Base-by-base conservation (phyloP, 257 asterid genomes). In the Solanum megistacrolobum region DNA sequence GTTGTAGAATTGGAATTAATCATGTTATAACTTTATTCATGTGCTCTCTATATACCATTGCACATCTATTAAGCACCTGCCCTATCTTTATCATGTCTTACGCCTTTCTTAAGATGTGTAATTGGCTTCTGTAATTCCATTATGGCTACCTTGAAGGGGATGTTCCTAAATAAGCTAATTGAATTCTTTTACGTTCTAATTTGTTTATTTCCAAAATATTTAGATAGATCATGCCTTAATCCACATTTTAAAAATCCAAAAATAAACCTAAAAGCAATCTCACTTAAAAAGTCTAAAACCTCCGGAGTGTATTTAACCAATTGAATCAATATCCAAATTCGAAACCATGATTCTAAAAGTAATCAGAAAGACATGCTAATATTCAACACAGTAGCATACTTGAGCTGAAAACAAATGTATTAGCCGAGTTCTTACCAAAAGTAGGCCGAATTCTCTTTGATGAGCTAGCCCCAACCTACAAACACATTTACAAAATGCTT, bases 381-480 rank as follows among this genome's bases (percentile, higher is more conserved):
- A 0, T 29, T 48, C 21, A 12, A 55, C 27, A 52, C 20, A 48
- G 3, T 4, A 25, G 21, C 29, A 86, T 27, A 81, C 2, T 35
- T 43, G 36, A 79, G 25, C 5, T 79, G 52, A 41, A 86, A 38
- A 65, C 29, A 68, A 41, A 46, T 38, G 18, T 18, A 66, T 38
- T 60, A 43, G 31, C 48, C 73, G 13, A 83, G 83, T 66, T 84
- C 78, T 91, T 91, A 95, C 98, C 96, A 81, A 93, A 89, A n/a
- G 98, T 91, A 29, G 91, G 94, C 83, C 96, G 91, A 81, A 87
- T 86, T 90, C 92, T 94, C 94, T 92, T 96, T 34, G 95, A 93
- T 14, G 96, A 89, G 89, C 92, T 93, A 72, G 94, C 94, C 79
- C 96, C 98, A 29, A 90, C 95, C 98, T 94, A 85, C 82, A 88